A percentile compares a stretch with the other conserved stretches of the same genome.
phyloP scores from a whole-genome alignment of 2,329 filamentous ascomycete species.

The Nemania diffusa region DNA sequence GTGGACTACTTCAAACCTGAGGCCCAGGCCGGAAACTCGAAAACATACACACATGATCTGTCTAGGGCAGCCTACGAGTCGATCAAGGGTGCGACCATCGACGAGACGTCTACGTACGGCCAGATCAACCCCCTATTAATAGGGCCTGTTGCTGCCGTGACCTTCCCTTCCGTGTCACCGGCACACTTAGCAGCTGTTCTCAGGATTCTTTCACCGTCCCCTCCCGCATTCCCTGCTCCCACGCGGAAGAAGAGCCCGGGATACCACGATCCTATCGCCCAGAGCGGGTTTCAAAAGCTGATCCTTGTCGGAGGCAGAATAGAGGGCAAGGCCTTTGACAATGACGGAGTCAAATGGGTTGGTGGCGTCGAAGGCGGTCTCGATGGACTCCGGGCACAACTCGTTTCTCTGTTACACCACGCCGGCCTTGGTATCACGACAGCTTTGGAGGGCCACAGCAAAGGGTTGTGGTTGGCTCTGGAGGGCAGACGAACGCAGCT shows the following conservation, averaged over 20 bases:
- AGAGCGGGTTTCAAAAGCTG: conserved; percentile 86
- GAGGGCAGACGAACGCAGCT: conserved; percentile 84
- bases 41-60: conserved; percentile 62
- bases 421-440: conserved; percentile 80
- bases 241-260: conserved; percentile 78
- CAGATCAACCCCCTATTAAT: conserved; percentile 80
- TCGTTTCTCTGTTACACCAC: conserved; percentile 83
- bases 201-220: conserved; percentile 77
- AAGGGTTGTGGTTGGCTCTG: conserved; percentile 86
- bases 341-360: conserved; percentile 71
- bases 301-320: conserved; percentile 86
- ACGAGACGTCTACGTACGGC: conserved; percentile 57
- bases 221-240: conserved; percentile 80
- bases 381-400: conserved; percentile 81
- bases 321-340: conserved; percentile 86
- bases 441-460: conserved; percentile 81
- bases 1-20: conserved; percentile 81
- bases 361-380: conserved; percentile 83
- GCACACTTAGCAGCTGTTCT: conserved; percentile 85
- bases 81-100: conserved; percentile 51
- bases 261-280: conserved; percentile 82
- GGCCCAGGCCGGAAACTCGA: conserved; percentile 51
- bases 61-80: conserved; percentile 64
- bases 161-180: conserved; percentile 85
- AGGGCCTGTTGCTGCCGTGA: conserved; percentile 82